Conservation (phyloP, 75 land plant genomes). For the Sequoia sempervirens region DNA sequence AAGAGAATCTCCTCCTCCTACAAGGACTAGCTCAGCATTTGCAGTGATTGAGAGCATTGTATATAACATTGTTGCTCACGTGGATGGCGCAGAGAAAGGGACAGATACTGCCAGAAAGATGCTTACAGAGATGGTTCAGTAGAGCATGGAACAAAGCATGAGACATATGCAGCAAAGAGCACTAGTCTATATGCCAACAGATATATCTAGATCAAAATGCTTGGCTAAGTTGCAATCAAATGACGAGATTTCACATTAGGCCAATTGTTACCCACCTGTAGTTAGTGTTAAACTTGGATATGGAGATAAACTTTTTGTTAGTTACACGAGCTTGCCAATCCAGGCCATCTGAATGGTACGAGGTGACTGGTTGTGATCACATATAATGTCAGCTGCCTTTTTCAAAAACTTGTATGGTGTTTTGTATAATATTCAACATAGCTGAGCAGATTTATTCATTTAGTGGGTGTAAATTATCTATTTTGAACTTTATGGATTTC, state of each 20-base stretch:
- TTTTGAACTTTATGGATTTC: too few species aligned
- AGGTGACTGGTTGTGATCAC: background rate
- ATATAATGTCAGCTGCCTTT: background rate
- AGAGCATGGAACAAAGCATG: slow-evolving; percentile 57
- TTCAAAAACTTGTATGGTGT: background rate
- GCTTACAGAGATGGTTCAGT: slow-evolving; percentile 60
- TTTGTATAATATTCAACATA: background rate
- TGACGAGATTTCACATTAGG: background rate
- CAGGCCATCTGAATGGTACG: background rate
- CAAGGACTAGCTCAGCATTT: slow-evolving; percentile 15
- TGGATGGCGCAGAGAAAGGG: slow-evolving; percentile 46
- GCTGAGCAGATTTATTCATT: background rate
- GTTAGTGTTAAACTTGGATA: background rate
- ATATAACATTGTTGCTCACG: slow-evolving; percentile 43
- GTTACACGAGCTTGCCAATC: background rate
- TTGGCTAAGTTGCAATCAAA: background rate
- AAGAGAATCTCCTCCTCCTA: slow-evolving; percentile 41
- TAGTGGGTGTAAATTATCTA: background rate
- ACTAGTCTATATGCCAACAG: slow-evolving; percentile 15
- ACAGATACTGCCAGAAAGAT: slow-evolving; percentile 51
- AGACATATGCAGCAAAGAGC: slow-evolving; percentile 40
- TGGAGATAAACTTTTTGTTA: background rate
- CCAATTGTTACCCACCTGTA: background rate
- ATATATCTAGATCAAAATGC: slow-evolving; percentile 5
- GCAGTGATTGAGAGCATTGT: slow-evolving; percentile 36